Percentiles rank a stretch among this genome's conserved stretches.
phyloP scores from a whole-genome alignment of 2,329 filamentous ascomycete genomes.

The Colletotrichum magnum region DNA sequence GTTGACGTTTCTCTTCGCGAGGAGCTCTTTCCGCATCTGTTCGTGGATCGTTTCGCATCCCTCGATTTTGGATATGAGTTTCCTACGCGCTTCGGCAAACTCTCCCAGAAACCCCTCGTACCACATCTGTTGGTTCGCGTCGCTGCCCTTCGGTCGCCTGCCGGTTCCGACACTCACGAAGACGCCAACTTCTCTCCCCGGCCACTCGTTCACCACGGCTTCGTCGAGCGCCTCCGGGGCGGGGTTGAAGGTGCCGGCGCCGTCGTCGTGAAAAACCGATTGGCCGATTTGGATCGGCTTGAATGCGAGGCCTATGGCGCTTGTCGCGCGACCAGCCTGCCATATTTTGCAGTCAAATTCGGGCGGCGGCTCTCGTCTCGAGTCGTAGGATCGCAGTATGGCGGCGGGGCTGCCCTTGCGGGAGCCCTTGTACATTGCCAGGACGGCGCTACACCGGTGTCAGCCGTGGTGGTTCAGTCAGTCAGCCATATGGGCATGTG shows the following conservation, averaged over 20 bases:
- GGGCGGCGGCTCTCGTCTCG: conserved; percentile 88
- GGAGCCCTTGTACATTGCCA: conserved; percentile 90
- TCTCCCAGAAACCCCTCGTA: conserved; percentile 95
- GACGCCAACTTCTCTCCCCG: conserved; percentile 90
- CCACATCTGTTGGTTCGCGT: conserved; percentile 84
- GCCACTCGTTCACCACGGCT: conserved; percentile 93
- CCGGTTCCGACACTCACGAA: conserved; percentile 97
- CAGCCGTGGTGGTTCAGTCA: neutral
- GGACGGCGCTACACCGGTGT: conserved; percentile 79
- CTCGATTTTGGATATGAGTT: conserved; percentile 92
- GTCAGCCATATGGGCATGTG: neutral
- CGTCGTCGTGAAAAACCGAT: conserved; percentile 94
- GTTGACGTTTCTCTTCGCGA: conserved; percentile 84
- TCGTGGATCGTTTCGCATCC: conserved; percentile 93
- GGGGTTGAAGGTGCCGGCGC: conserved; percentile 92
- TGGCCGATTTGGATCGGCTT: conserved; percentile 96
- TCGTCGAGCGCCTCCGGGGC: conserved; percentile 89
- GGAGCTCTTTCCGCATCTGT: conserved; percentile 84
- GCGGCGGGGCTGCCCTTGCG: conserved; percentile 76
- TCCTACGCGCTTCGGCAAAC: conserved; percentile 89
- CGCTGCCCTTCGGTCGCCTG: conserved; percentile 76
- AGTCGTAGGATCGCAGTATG: conserved; percentile 93
- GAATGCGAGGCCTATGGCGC: conserved; percentile 91
- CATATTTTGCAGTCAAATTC: conserved; percentile 97
- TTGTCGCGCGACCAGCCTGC: conserved; percentile 97